These are phyloP conservation scores for Rhodotorula toruloides DNA, from an alignment of 768 basidiomycete genomes.

Conservation along the genomic window DNA sequence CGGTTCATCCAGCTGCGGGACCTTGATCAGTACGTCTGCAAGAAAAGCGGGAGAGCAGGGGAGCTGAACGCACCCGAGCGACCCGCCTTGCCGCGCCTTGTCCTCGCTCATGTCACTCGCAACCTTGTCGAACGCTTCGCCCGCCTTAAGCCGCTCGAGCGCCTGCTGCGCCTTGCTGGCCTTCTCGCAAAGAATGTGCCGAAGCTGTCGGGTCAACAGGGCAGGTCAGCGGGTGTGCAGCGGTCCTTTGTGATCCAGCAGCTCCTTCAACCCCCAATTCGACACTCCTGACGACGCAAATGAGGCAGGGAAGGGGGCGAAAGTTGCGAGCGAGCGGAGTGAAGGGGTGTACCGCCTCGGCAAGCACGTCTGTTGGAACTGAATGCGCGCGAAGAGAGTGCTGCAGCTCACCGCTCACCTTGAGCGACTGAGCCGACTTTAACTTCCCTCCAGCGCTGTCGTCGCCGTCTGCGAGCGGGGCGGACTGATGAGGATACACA, in stretches of 20 bases:
- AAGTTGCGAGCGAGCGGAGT: background rate
- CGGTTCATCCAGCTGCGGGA: slow-evolving; percentile 20
- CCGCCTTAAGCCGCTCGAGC: slow-evolving; percentile 8
- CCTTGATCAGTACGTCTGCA: background rate
- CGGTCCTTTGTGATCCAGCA: too few species aligned
- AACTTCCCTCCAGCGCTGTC: background rate
- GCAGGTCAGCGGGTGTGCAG: background rate
- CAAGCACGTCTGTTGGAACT: too few species aligned
- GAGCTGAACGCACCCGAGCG: slow-evolving; percentile 4
- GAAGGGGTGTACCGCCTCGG: too few species aligned
- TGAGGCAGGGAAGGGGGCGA: background rate
- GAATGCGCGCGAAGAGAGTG: background rate
- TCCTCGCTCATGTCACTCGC: slow-evolving; percentile 18
- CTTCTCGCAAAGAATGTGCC: slow-evolving; percentile 37
- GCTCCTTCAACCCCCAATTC: too few species aligned
- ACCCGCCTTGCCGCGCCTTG: slow-evolving; percentile 29
- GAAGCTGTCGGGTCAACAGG: slow-evolving; percentile 2
- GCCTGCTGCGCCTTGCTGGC: slow-evolving; percentile 9
- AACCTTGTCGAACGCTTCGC: slow-evolving; percentile 21
- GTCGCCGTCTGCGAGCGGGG: background rate
- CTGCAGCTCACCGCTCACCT: slow-evolving; percentile 2
- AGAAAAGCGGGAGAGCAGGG: background rate
- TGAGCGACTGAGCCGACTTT: slow-evolving; percentile 14
- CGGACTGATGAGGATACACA: background rate
- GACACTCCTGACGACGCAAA: background rate